Percentiles rank a stretch among this genome's conserved stretches.
phyloP scores from a whole-genome alignment of 2,329 filamentous ascomycete species.

The Apiospora malaysiana region DNA sequence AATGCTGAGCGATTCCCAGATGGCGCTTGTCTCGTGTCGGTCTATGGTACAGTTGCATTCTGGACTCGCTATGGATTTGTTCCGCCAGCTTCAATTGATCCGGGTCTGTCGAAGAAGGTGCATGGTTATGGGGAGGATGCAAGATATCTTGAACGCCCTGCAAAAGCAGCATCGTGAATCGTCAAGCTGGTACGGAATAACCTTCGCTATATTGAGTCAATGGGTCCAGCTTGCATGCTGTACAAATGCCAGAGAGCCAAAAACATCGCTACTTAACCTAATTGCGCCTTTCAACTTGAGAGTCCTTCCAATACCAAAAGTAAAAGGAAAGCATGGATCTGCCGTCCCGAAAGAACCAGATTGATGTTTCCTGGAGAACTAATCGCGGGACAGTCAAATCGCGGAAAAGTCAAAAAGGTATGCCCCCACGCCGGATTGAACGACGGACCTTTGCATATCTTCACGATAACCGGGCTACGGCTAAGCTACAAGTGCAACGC shows the following conservation, averaged over 20 bases:
- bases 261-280: too few species aligned
- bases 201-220: too few species aligned
- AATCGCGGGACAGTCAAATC: neutral
- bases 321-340: too few species aligned
- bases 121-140: constrained; percentile 41
- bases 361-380: too few species aligned
- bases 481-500: constrained; percentile 5
- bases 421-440: constrained; percentile 18
- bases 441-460: constrained; percentile 16
- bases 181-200: too few species aligned
- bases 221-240: neutral
- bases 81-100: constrained; percentile 29
- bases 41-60: constrained; percentile 42
- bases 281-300: too few species aligned
- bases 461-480: neutral
- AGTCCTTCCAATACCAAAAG: too few species aligned
- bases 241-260: too few species aligned
- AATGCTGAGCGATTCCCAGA: constrained; percentile 34
- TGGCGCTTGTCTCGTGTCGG: constrained; percentile 41
- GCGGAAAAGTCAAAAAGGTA: neutral
- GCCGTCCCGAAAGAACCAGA: too few species aligned
- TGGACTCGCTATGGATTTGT: constrained; percentile 43
- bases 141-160: constrained; percentile 32
- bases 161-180: neutral
- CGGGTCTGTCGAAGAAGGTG: constrained; percentile 37